Conservation (phyloP, 805 yeast genomes). For the Ogataea trehaloabstinens region DNA sequence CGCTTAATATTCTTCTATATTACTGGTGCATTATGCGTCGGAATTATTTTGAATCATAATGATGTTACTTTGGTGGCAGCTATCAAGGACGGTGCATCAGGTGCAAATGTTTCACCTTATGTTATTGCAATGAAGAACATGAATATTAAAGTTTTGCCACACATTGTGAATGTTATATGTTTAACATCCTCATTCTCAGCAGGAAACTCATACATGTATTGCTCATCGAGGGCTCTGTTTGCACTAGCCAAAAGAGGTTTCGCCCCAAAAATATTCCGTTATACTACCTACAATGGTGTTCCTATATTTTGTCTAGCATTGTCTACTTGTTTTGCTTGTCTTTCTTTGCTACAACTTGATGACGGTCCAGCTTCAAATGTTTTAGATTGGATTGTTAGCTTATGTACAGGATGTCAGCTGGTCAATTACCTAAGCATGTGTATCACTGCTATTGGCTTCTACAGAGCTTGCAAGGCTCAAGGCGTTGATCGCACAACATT, state of each 20-base stretch:
- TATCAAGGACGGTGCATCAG: conserved; percentile 59
- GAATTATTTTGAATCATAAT: conserved; percentile 69
- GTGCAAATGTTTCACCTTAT: conserved; percentile 79
- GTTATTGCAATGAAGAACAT: conserved; percentile 78
- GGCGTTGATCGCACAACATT: conserved; percentile 40
- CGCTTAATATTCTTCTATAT: conserved; percentile 67
- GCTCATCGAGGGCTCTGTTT: conserved; percentile 65
- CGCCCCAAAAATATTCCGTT: conserved; percentile 66
- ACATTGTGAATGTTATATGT: conserved; percentile 75
- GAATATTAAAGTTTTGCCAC: conserved; percentile 65
- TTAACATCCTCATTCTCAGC: conserved; percentile 78
- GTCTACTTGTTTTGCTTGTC: conserved; percentile 29
- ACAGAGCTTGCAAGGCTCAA: conserved; percentile 60
- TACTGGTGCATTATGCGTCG: conserved; percentile 75
- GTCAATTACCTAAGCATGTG: conserved; percentile 30
- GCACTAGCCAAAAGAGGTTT: conserved; percentile 70
- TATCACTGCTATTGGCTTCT: conserved; percentile 60
- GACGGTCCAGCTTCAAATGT: conserved; percentile 25
- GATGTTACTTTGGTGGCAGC: conserved; percentile 61
- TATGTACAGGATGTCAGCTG: conserved; percentile 30
- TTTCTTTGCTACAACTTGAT: conserved; percentile 37
- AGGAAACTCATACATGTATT: conserved; percentile 76
- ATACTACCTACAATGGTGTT: conserved; percentile 59
- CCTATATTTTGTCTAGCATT: conserved; percentile 40
- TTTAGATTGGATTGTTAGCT: conserved; percentile 32